A percentile compares a stretch with the other conserved stretches of the same genome.
Evolutionary conservation across 208 protist genomes (phyloP).

Genomic region (Paratrypanosoma confusum): DNA sequence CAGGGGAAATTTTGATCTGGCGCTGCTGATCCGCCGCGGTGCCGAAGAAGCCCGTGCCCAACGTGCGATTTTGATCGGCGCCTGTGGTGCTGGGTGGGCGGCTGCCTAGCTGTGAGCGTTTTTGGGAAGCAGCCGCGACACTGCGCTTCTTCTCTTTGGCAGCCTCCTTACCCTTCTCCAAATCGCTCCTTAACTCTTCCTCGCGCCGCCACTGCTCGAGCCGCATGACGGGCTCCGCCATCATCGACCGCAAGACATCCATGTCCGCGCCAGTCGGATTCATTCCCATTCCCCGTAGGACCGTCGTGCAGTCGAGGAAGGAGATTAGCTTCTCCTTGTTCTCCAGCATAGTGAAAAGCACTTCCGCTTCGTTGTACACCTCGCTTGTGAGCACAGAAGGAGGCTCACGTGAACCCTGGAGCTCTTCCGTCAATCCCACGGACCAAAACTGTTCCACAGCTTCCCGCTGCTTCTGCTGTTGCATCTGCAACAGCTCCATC

Average conservation of each 20-base stretch:
- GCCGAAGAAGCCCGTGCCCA: constrained; percentile 4
- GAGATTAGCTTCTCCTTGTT: constrained; percentile 85
- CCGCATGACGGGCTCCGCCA: constrained; percentile 59
- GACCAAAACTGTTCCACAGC: too few relatives aligned
- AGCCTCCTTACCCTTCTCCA: constrained; percentile 68
- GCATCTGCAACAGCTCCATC: too few relatives aligned
- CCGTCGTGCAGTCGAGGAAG: constrained; percentile 80
- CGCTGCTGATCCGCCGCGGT: constrained; percentile 14
- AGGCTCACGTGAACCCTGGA: constrained; percentile 6
- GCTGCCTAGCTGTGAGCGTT: too few relatives aligned
- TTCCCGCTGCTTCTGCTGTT: too few relatives aligned
- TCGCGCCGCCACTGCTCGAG: constrained; percentile 80
- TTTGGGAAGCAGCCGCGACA: too few relatives aligned
- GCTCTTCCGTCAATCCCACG: not conserved
- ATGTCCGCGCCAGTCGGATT: constrained; percentile 78
- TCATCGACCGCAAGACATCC: constrained; percentile 60
- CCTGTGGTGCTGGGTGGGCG: not conserved
- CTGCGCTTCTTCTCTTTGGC: constrained; percentile 35
- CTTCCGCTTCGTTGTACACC: constrained; percentile 77
- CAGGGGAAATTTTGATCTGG: constrained; percentile 44
- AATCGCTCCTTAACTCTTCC: constrained; percentile 69
- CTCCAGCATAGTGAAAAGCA: constrained; percentile 66
- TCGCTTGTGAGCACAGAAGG: constrained; percentile 83
- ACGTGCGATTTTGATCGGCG: too few relatives aligned
- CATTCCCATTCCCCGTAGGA: constrained; percentile 87